Base-by-base conservation (phyloP, 352 stramenopile genomes). In the Hyaloperonospora brassicae region DNA sequence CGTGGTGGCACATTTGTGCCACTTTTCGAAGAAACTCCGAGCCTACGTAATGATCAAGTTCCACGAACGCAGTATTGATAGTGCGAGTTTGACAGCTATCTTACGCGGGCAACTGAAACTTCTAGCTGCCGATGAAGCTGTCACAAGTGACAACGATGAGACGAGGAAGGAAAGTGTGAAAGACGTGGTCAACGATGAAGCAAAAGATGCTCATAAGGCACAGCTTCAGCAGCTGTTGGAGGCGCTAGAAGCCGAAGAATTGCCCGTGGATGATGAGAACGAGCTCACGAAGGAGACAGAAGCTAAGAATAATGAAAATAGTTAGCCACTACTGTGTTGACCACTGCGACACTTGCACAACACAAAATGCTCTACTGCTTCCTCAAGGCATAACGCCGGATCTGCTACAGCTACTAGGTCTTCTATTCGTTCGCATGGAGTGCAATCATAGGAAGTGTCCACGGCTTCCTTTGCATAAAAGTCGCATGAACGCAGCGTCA, bases 21-120 rank as follows among this genome's bases (percentile, higher is more conserved):
- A 59, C 25, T 83, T 86, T 58, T 86, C 77, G 0, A 68, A 65
- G 34, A 87, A 86, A 56, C 50, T 84, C 12, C 71, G 68, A 23
- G 80, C 78, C 6, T 89, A 90, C 43, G 62, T 85, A 12, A 74
- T 84, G 58, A 66, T 90, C 43, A 87, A 90, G 52, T 87, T 86
- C 50, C 69, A 90, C 43, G 80, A 88, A 52, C 77, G 72, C 25
- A 86, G 65, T 47, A 61, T 90, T 10, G 76, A 87, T 5, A 66
- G 74, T 30, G 62, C 76, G 9, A 59, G 56, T 24, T 52, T 89
- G 1, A 42, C 44, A 1, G 41, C 57, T n/a, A 64, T 89, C 5
- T 55, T 93, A 11, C 49, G 63, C 0, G 78, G 89, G 25, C 79
- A 90, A 17, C 52, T 89, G 12, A 59, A 73, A n/a, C 61, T 80